phyloP scores from a whole-genome alignment of 768 basidiomycete genomes.

The Hygrocybe punicea region DNA sequence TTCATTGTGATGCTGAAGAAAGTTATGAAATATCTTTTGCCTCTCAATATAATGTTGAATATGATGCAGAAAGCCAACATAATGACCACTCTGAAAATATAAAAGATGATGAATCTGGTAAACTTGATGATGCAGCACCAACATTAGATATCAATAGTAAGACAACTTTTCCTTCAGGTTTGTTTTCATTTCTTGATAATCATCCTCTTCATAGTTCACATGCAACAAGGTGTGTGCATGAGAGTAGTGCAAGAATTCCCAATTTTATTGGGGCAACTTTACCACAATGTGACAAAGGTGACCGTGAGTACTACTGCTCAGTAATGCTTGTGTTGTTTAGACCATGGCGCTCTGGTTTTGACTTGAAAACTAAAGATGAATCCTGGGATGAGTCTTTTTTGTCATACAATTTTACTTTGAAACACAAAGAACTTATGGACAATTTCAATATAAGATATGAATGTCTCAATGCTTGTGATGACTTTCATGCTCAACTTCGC shows the following conservation, averaged over 20 bases:
- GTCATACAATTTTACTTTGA: slow-evolving; percentile 11
- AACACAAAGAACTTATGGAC: slow-evolving; percentile 20
- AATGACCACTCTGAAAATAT: background rate
- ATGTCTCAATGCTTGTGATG: slow-evolving; percentile 30
- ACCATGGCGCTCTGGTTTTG: slow-evolving; percentile 28
- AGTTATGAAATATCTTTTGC: slow-evolving; percentile 21
- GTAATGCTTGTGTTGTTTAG: slow-evolving; percentile 32
- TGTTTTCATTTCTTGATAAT: slow-evolving; percentile 13
- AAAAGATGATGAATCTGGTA: background rate
- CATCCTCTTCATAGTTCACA: slow-evolving; percentile 4
- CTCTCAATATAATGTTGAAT: too few relatives aligned
- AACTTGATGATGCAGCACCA: background rate
- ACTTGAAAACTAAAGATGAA: slow-evolving; percentile 17
- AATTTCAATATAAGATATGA: slow-evolving; percentile 36
- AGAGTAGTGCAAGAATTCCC: slow-evolving; percentile 12
- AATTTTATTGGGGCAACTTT: slow-evolving; percentile 31
- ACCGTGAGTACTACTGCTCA: slow-evolving; percentile 29
- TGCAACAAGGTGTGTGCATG: background rate
- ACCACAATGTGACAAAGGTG: slow-evolving; percentile 30
- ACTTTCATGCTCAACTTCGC: background rate
- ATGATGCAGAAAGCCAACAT: too few relatives aligned
- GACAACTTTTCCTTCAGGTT: slow-evolving; percentile 27
- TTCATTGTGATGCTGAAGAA: background rate
- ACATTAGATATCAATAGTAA: slow-evolving; percentile 14
- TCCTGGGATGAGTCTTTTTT: slow-evolving; percentile 28